phyloP scores from a whole-genome alignment of 129 eudicot genomes.

The Escallonia rubra region DNA sequence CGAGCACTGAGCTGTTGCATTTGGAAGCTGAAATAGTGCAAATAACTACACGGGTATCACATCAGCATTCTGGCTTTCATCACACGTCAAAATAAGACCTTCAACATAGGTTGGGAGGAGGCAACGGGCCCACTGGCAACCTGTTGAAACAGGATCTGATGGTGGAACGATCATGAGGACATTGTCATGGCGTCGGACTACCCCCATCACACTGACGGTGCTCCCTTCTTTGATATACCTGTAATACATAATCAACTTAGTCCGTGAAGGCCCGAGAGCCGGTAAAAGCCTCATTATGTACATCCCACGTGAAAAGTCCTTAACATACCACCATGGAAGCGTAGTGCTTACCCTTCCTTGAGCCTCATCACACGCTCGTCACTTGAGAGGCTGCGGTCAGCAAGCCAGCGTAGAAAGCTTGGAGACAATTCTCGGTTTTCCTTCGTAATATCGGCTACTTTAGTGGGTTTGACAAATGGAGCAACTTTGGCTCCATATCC shows the following conservation, averaged over 20 bases:
- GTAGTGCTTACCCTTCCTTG: slow-evolving; percentile 71
- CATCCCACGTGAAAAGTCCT: neutral
- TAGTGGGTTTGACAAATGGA: slow-evolving; percentile 72
- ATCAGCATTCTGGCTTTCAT: slow-evolving; percentile 68
- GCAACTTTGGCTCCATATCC: slow-evolving; percentile 95
- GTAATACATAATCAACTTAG: neutral
- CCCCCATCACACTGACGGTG: slow-evolving; percentile 94
- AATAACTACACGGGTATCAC: slow-evolving; percentile 72
- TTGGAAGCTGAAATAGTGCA: neutral
- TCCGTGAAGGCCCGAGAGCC: neutral
- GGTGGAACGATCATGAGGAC: slow-evolving; percentile 95
- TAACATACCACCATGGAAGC: neutral
- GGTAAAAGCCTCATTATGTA: neutral
- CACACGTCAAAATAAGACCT: slow-evolving; percentile 85
- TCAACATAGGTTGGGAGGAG: slow-evolving; percentile 83
- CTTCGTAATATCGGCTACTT: slow-evolving; percentile 64
- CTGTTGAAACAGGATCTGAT: slow-evolving; percentile 66
- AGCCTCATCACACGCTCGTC: slow-evolving; percentile 91
- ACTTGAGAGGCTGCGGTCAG: slow-evolving; percentile 83
- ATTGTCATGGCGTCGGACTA: slow-evolving; percentile 75
- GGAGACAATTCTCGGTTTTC: slow-evolving; percentile 63
- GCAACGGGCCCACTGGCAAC: slow-evolving; percentile 79
- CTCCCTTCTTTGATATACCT: slow-evolving; percentile 97
- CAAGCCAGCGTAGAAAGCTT: slow-evolving; percentile 76
- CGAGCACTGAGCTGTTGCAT: neutral